Percentiles rank a stretch among this genome's conserved stretches.
Evolutionary conservation across 2,329 filamentous ascomycete genomes (phyloP).

Genomic region (Alternaria longipes): DNA sequence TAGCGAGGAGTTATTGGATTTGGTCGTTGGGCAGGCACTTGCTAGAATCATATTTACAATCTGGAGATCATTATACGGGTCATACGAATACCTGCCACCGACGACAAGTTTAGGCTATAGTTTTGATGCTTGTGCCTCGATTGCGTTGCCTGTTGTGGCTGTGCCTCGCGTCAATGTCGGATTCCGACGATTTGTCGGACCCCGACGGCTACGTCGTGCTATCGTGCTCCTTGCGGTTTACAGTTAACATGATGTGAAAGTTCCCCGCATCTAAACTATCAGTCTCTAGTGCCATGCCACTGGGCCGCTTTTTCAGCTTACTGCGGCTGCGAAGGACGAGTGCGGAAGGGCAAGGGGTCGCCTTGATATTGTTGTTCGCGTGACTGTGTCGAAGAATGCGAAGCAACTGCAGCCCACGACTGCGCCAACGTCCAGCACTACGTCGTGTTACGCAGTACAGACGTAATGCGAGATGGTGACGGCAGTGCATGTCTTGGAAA

Average conservation of each 20-base stretch:
- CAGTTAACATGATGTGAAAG: not conserved
- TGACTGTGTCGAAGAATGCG: not conserved
- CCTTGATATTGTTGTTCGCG: conserved; percentile 24
- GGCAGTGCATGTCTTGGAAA: conserved; percentile 20
- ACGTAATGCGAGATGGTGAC: conserved; percentile 8
- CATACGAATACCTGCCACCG: not conserved
- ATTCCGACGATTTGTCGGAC: not conserved
- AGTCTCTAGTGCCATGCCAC: not conserved
- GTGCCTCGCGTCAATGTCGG: not conserved
- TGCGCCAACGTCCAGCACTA: not conserved
- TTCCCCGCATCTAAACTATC: not conserved
- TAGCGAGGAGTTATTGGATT: conserved; percentile 43
- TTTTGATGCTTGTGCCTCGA: not conserved
- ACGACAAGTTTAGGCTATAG: not conserved
- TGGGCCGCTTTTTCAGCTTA: not conserved
- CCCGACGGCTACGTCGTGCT: conserved; percentile 1
- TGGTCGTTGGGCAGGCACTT: not conserved
- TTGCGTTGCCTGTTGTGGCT: conserved; percentile 5
- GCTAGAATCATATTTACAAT: not conserved
- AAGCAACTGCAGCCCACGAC: not conserved
- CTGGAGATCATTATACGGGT: not conserved
- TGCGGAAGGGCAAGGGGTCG: conserved; percentile 6
- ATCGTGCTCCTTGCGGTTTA: not conserved
- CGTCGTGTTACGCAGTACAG: not conserved
- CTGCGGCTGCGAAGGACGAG: not conserved